phyloP scores from a whole-genome alignment of 805 yeast species.

The Myxozyma kluyveri region DNA sequence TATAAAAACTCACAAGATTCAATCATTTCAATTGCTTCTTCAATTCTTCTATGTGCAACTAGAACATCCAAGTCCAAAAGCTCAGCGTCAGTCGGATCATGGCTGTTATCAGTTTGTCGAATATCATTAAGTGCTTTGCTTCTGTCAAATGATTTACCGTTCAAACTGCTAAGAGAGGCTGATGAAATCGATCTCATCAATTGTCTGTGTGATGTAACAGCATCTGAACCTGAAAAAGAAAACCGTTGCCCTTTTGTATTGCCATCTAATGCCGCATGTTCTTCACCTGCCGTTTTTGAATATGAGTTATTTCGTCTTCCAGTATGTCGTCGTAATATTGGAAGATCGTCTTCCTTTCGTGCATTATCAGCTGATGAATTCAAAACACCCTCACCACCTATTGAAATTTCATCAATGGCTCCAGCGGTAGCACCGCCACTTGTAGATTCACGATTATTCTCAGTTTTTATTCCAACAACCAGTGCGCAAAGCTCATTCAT shows the following conservation, averaged over 20 bases:
- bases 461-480: conserved; percentile 14
- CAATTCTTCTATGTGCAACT: conserved; percentile 55
- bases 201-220: background rate
- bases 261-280: background rate
- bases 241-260: background rate
- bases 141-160: background rate
- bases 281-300: background rate
- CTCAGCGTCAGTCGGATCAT: conserved; percentile 47
- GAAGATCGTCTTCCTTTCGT: conserved; percentile 8
- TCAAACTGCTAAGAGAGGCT: conserved; percentile 3
- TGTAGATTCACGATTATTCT: background rate
- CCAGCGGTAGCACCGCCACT: background rate
- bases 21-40: conserved; percentile 40
- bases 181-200: conserved; percentile 7
- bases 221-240: background rate
- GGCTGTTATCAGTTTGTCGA: background rate
- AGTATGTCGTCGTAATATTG: conserved; percentile 17
- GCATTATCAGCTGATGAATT: background rate
- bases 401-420: background rate
- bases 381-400: background rate
- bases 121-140: background rate
- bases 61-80: conserved; percentile 63
- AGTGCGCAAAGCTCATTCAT: conserved; percentile 21
- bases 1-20: conserved; percentile 24
- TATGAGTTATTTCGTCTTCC: conserved; percentile 1